Conservation (phyloP, 352 stramenopile genomes). For the Pythium apleroticum region DNA sequence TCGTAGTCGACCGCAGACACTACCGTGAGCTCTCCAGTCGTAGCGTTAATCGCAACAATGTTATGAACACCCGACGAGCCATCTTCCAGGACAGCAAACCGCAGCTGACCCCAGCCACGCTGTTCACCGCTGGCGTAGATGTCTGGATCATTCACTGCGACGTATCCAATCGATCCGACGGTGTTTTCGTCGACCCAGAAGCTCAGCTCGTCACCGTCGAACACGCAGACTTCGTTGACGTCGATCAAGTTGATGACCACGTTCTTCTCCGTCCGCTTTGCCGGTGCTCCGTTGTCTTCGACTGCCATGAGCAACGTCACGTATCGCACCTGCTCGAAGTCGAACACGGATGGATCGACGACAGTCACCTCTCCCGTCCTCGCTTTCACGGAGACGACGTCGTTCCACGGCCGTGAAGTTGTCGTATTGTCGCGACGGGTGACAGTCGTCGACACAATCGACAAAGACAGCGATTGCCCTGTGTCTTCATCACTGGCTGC, state of each 20-base stretch:
- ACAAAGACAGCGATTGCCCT: slow-evolving; percentile 17
- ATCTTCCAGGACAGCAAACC: slow-evolving; percentile 14
- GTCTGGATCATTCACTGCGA: slow-evolving; percentile 25
- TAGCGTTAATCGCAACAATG: slow-evolving; percentile 17
- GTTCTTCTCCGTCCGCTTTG: slow-evolving; percentile 2
- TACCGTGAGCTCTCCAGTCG: slow-evolving; percentile 21
- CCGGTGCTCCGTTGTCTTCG: slow-evolving; percentile 27
- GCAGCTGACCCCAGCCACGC: slow-evolving; percentile 15
- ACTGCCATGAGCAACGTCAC: slow-evolving; percentile 18
- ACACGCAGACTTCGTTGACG: slow-evolving; percentile 26
- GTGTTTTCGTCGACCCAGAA: slow-evolving; percentile 26
- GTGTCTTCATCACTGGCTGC: slow-evolving; percentile 23
- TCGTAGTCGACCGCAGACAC: slow-evolving; percentile 27
- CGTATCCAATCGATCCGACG: slow-evolving; percentile 20
- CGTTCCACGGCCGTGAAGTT: not conserved
- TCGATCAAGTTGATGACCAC: slow-evolving; percentile 18
- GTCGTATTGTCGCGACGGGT: slow-evolving; percentile 17
- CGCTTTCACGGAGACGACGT: slow-evolving; percentile 8
- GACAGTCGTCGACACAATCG: slow-evolving; percentile 14
- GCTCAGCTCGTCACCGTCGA: slow-evolving; percentile 4
- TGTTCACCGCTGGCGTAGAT: slow-evolving; percentile 4
- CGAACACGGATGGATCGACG: slow-evolving; percentile 15
- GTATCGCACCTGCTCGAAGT: slow-evolving; percentile 23
- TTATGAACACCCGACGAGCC: not conserved
- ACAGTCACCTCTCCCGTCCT: slow-evolving; percentile 18